Percentiles rank a stretch among this genome's conserved stretches.
Conservation (phyloP, 2,329 filamentous ascomycete genomes). For the Trichoderma aggressivum region DNA sequence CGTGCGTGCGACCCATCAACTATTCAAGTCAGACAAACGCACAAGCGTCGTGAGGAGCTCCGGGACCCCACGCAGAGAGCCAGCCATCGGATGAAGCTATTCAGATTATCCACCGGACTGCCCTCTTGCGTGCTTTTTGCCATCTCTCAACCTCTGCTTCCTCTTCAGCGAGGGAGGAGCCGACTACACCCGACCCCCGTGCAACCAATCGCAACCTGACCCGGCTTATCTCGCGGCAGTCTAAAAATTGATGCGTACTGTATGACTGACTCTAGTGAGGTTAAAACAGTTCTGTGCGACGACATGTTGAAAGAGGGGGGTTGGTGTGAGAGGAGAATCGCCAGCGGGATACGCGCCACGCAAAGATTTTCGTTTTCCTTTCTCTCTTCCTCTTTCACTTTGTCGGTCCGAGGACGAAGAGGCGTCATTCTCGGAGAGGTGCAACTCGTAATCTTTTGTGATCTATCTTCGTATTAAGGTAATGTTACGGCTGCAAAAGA, state of each 20-base stretch:
- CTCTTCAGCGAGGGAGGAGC: neutral
- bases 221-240: neutral
- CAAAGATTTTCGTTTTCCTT: neutral
- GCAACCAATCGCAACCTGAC: neutral
- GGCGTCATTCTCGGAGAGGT: neutral
- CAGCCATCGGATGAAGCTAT: neutral
- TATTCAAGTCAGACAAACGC: neutral
- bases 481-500: neutral
- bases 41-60: neutral
- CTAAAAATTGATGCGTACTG: neutral
- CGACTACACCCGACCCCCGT: neutral
- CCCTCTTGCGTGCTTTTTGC: neutral
- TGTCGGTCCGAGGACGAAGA: neutral
- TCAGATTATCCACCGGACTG: neutral
- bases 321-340: neutral
- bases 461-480: neutral
- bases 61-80: neutral
- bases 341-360: neutral
- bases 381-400: neutral
- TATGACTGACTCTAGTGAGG: neutral
- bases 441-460: neutral
- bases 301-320: neutral
- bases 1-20: neutral
- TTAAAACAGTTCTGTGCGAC: neutral
- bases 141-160: neutral